Evolutionary conservation across 352 stramenopile species (phyloP).

Genomic region (Phytophthora pinifolia): DNA sequence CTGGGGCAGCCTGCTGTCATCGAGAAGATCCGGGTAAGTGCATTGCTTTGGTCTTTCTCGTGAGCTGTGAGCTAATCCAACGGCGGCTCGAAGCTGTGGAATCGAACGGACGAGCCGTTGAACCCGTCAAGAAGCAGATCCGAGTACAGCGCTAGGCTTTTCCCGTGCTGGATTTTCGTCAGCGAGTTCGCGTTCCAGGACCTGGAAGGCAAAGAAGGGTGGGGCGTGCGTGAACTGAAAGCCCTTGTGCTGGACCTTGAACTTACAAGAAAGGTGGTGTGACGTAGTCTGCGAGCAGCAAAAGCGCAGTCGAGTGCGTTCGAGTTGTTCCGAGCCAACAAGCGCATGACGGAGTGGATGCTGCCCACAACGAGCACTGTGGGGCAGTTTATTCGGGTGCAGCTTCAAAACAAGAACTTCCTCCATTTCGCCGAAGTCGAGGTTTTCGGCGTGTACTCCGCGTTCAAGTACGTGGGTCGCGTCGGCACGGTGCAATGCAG

Average conservation of each 20-base stretch:
- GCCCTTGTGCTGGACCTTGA: background rate
- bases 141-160: conserved; percentile 83
- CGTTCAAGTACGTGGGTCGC: conserved; percentile 79
- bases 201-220: conserved; percentile 76
- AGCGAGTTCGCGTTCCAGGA: conserved; percentile 88
- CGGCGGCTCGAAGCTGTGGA: conserved; percentile 85
- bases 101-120: conserved; percentile 86
- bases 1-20: conserved; percentile 77
- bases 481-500: conserved; percentile 80
- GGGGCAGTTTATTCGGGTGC: conserved; percentile 82
- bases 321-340: conserved; percentile 75
- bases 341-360: conserved; percentile 87
- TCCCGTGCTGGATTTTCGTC: conserved; percentile 93
- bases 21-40: conserved; percentile 66
- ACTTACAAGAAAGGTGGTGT: background rate
- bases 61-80: background rate
- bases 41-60: background rate
- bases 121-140: conserved; percentile 72
- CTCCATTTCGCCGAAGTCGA: conserved; percentile 91
- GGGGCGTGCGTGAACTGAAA: conserved; percentile 2
- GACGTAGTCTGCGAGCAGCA: conserved; percentile 65
- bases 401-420: conserved; percentile 89
- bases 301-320: conserved; percentile 80
- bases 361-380: conserved; percentile 83
- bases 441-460: conserved; percentile 90